Evolutionary conservation across 2,329 filamentous ascomycete species (phyloP), one percentile per base, ranked within the genome.

Genomic region (Phialophora tarda): DNA sequence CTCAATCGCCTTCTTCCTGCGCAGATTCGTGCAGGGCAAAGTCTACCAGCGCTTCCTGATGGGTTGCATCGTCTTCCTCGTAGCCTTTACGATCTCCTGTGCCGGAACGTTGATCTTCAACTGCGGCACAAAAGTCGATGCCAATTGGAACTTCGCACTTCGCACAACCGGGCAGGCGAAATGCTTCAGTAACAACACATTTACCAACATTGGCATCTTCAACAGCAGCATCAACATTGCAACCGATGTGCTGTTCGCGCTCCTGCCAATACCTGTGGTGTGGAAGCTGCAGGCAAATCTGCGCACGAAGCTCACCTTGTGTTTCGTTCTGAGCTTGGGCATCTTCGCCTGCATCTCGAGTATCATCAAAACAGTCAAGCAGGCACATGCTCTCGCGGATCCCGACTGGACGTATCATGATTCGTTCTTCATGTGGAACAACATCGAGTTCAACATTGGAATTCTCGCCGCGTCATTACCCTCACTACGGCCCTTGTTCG

Each of bases 51-150:
- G 73, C 2, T 79, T 82, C 59, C 72, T 84, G 1, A 79, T 78
- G 69, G 75, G 73, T 2, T 72, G 79, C 7, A 80, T 84, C 59
- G 78, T 71, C 0, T 83, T 84, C 69, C 74, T 84, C 32, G 65
- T 78, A 3, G 66, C 76, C 11, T 79, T 84, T 57, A 79, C 78
- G 1, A 62, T 83, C 4, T 75, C 77, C 10, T 83, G 81, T 70
- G 73, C 76, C 3, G 74, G 78, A n/a, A 83, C 82, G 2, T 71
- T 84, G 50, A 77, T 84, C 17, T 82, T 84, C 70, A 77, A 81
- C 61, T 85, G 83, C 66, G 67, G 67, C 38, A 62, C 78, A 23
- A 82, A 82, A 0, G 75, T 84, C 5, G 59, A 71, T 12, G 82
- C 82, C 8, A 75, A 76, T 0, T 85, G 83, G 83, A 75, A 83